Percentiles rank a stretch among this genome's conserved stretches.
Evolutionary conservation across 257 asterid species (phyloP).

Genomic region (Ligustrum vulgare): DNA sequence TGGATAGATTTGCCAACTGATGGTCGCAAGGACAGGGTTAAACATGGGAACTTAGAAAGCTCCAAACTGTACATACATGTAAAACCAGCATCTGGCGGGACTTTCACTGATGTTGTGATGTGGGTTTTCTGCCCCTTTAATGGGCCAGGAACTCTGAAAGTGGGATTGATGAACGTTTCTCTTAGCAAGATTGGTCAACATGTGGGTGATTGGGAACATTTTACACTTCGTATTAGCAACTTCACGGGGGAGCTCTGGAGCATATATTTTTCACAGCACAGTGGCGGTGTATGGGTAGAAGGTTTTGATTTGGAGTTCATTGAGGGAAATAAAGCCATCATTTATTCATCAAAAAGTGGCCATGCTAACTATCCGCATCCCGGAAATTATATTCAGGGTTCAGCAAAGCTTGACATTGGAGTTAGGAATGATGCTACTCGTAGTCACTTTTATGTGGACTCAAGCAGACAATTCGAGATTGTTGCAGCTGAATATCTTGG

Average conservation of each 20-base stretch:
- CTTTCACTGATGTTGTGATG: conserved; percentile 81
- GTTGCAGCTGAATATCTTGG: conserved; percentile 89
- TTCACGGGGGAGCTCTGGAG: conserved; percentile 87
- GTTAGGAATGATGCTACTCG: conserved; percentile 73
- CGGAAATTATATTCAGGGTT: conserved; percentile 83
- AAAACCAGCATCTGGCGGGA: conserved; percentile 88
- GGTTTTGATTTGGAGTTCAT: conserved; percentile 66
- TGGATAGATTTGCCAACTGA: conserved; percentile 86
- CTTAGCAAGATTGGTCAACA: conserved; percentile 80
- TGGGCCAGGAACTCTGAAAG: conserved; percentile 75
- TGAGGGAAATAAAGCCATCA: conserved; percentile 65
- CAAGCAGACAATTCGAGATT: conserved; percentile 70
- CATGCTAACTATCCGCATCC: conserved; percentile 93
- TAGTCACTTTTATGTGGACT: conserved; percentile 53
- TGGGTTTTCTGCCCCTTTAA: conserved; percentile 93
- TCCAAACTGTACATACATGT: conserved; percentile 79
- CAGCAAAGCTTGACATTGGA: conserved; percentile 74
- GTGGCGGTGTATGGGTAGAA: conserved; percentile 93
- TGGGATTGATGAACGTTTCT: conserved; percentile 57
- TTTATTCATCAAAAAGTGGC: conserved; percentile 77
- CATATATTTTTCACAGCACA: conserved; percentile 87
- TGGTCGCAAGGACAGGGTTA: conserved; percentile 41
- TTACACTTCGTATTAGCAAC: conserved; percentile 85
- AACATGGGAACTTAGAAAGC: conserved; percentile 68
- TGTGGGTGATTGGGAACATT: conserved; percentile 97